Evolutionary conservation across 805 yeast species (phyloP), one percentile per base, ranked within the genome.

Genomic region (Metschnikowia hibisci): DNA sequence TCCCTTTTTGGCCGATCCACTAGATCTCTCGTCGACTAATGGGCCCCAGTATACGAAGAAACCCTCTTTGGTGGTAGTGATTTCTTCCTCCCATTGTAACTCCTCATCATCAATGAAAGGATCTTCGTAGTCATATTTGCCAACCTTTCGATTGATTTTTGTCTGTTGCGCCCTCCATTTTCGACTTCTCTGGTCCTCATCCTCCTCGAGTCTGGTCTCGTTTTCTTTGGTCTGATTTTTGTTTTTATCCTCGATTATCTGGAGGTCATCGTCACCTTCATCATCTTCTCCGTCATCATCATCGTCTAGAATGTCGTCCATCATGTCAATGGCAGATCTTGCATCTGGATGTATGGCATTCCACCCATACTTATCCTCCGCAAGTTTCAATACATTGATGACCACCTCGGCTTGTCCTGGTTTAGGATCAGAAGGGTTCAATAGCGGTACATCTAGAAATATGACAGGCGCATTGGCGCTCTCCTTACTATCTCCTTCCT

Each of bases 41-140:
- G 96, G 95, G 0, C 99, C 99, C 70, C 89, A 87, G 63, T 82
- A 93, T 0, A 93, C 96, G 53, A 91, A 93, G 60, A 90, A 93
- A 1, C 98, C 99, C 57, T 93, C 98, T 51, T 85, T 85, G 0
- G 96, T 89, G 1, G 91, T 81, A 2, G 91, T 90, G 7, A 95
- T 81, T 56, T 86, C 95, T 61, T 90, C 96, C 64, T 93, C 99
- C 85, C 93, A 85, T 44, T 80, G 77, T 53, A 89, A 69, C 64
- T 93, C 99, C 12, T 87, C 78, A 64, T 93, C 99, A 66, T 93
- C 99, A 45, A 93, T 93, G 57, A 93, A 93, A 2, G 98, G 99
- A 63, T 93, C 99, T 47, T 86, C 82, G 38, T 79, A 72, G 60
- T 93, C 99, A 63, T 93, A 93, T 58, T 87, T 88, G 2, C 96